Conservation (phyloP, 192 early-diverging fungal genomes). For the Coemansia sp. region DNA sequence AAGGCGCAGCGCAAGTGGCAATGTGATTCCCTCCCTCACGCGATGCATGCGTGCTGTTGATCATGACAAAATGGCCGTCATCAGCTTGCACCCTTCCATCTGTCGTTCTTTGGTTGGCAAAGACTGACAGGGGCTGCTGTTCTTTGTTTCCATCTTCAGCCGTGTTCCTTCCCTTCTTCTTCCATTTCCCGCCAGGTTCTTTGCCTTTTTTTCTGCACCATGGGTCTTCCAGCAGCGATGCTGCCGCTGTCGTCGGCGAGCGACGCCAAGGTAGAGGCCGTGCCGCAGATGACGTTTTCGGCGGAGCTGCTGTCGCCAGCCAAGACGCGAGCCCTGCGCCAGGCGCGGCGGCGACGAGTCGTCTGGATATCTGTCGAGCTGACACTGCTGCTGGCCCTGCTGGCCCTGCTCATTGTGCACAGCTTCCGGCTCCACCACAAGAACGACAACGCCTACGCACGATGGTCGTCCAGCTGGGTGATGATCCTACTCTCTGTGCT, state of each 20-base stretch:
- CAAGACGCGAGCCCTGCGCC: conserved; percentile 20
- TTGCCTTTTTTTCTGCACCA: neutral
- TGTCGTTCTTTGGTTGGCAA: neutral
- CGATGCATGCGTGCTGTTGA: too few species aligned
- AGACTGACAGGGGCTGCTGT: neutral
- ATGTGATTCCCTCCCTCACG: too few species aligned
- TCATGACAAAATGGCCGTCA: too few species aligned
- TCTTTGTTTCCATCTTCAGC: neutral
- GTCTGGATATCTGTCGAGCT: conserved; percentile 27
- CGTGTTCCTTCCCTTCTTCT: neutral
- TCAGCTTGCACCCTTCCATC: neutral
- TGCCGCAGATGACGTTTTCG: conserved; percentile 1
- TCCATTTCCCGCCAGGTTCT: neutral
- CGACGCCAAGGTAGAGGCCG: neutral
- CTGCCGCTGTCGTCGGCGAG: neutral
- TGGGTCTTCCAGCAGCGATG: neutral
- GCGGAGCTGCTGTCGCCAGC: conserved; percentile 6
- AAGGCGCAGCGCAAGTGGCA: too few species aligned
- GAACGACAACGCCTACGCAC: conserved; percentile 26
- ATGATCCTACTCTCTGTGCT: conserved; percentile 43
- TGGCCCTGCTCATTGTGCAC: conserved; percentile 36
- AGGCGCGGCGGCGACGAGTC: conserved; percentile 10
- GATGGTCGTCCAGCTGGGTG: conserved; percentile 47
- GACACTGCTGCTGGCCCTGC: conserved; percentile 16
- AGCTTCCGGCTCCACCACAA: conserved; percentile 34